These are phyloP conservation scores for Amanita phalloides DNA, from an alignment of 768 basidiomycete species.

Conservation along the genomic window DNA sequence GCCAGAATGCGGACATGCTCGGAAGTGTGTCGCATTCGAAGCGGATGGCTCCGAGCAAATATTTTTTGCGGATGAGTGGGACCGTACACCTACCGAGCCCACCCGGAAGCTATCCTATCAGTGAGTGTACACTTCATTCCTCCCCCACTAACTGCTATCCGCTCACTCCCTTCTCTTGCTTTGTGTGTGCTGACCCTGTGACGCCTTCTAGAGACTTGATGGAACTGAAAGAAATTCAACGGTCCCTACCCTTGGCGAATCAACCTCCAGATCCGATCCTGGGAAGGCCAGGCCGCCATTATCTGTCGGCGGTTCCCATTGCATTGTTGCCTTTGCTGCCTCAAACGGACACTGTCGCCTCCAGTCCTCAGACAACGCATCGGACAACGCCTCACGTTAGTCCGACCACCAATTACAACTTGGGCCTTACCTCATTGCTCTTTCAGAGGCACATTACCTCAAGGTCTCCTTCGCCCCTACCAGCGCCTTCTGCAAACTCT, in stretches of 20 bases:
- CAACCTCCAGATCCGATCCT: constrained; percentile 35
- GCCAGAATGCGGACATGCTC: constrained; percentile 6
- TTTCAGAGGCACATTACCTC: constrained; percentile 5
- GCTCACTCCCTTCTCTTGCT: constrained; percentile 1
- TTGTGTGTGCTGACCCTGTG: neutral
- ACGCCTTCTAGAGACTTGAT: constrained; percentile 39
- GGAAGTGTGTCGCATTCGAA: constrained; percentile 58
- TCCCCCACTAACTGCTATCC: neutral
- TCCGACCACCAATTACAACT: constrained; percentile 7
- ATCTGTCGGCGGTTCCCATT: constrained; percentile 49
- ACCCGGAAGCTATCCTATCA: constrained; percentile 52
- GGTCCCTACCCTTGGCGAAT: constrained; percentile 47
- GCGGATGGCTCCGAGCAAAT: constrained; percentile 45
- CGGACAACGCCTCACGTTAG: constrained; percentile 7
- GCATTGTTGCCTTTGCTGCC: constrained; percentile 47
- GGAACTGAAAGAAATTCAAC: constrained; percentile 61
- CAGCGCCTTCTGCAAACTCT: neutral
- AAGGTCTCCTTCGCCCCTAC: neutral
- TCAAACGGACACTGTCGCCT: constrained; percentile 10
- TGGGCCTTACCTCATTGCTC: constrained; percentile 7
- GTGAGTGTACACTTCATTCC: constrained; percentile 31
- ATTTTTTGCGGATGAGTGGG: constrained; percentile 67
- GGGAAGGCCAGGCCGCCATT: constrained; percentile 27
- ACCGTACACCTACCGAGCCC: constrained; percentile 61
- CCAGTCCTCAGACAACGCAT: constrained; percentile 3